Evolutionary conservation across 495 filamentous ascomycete species (phyloP), one percentile per base, ranked within the genome.

Genomic region (Gamarada debralockiae): DNA sequence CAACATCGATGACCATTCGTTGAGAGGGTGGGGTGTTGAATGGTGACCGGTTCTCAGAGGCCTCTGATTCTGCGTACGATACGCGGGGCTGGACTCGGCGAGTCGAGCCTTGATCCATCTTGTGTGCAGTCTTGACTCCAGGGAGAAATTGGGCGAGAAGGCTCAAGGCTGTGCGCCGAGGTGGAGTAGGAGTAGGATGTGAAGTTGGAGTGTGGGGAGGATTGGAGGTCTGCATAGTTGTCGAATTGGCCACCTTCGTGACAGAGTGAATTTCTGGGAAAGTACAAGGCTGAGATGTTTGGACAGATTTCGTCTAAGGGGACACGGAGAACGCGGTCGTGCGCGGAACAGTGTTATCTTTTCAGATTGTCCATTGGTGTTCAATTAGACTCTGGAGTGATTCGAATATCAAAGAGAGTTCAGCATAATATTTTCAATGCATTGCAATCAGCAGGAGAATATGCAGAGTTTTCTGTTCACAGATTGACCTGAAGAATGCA

Each of bases 131-230:
- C 10, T 38, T 48, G n/a, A 27, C 33, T 5, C 51, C 55, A 24
- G 61, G 57, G 3, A 57, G 47, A 43, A 57, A 63, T 15, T 55
- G 50, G 13, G 50, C 46, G 20, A 63, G 54, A 13, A 63, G 23
- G 34, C 39, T 59, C 40, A 52, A 56, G 21, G 52, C 52, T 6
- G 51, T 50, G 29, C 50, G 59, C 20, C 44, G 49, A 31, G 18
- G 20, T 12, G 31, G 44, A 27, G 43, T 24, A 31, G 18, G 20
- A 4, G 23, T 44, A 27, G 38, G 38, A 18, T 39, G 44, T 5
- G 45, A 22, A 15, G 12, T 39, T 21, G 50, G 12, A 29, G 21
- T 8, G 27, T 24, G 10, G 18, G n/a, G 29, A 6, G 41, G 22
- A 36, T 34, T 18, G 41, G 18, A n/a, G 20, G n/a, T 24, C 5